phyloP scores from a whole-genome alignment of 805 yeast species.

The Metschnikowia continentalis region DNA sequence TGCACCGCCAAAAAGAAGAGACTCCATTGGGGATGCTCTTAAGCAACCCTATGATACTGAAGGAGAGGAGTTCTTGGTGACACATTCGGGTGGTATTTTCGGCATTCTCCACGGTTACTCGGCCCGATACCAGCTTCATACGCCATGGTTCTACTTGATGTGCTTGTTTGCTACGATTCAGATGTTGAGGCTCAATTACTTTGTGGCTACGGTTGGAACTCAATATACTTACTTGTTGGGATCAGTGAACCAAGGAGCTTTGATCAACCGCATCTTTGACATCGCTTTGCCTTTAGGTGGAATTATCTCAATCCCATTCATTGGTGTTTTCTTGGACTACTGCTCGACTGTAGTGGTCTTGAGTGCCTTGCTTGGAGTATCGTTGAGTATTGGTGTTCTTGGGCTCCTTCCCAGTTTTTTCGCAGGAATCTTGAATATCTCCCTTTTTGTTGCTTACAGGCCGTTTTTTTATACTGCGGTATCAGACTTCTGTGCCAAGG shows the following conservation, averaged over 20 bases:
- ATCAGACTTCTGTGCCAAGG: slow-evolving; percentile 58
- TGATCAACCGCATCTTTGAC: slow-evolving; percentile 47
- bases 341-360: slow-evolving; percentile 46
- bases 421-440: slow-evolving; percentile 43
- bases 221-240: slow-evolving; percentile 47
- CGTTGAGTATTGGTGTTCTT: slow-evolving; percentile 44
- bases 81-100: slow-evolving; percentile 43
- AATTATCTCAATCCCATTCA: slow-evolving; percentile 49
- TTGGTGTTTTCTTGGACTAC: slow-evolving; percentile 48
- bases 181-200: slow-evolving; percentile 55
- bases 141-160: slow-evolving; percentile 51
- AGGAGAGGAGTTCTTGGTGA: slow-evolving; percentile 37
- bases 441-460: slow-evolving; percentile 49
- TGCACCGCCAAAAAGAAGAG: slow-evolving; percentile 31
- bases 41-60: slow-evolving; percentile 51
- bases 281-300: slow-evolving; percentile 56
- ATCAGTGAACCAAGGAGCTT: slow-evolving; percentile 34
- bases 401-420: slow-evolving; percentile 43
- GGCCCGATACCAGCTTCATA: slow-evolving; percentile 44
- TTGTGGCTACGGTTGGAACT: slow-evolving; percentile 55
- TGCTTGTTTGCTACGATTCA: slow-evolving; percentile 50
- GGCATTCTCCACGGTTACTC: slow-evolving; percentile 54
- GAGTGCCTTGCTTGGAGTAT: slow-evolving; percentile 34
- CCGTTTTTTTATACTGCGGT: slow-evolving; percentile 58
- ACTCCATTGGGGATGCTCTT: slow-evolving; percentile 54